Percentiles rank a stretch among this genome's conserved stretches.
These are phyloP conservation scores for Saccharum hybrid DNA, from an alignment of 202 grass and related monocot genomes.

Conservation along the genomic window DNA sequence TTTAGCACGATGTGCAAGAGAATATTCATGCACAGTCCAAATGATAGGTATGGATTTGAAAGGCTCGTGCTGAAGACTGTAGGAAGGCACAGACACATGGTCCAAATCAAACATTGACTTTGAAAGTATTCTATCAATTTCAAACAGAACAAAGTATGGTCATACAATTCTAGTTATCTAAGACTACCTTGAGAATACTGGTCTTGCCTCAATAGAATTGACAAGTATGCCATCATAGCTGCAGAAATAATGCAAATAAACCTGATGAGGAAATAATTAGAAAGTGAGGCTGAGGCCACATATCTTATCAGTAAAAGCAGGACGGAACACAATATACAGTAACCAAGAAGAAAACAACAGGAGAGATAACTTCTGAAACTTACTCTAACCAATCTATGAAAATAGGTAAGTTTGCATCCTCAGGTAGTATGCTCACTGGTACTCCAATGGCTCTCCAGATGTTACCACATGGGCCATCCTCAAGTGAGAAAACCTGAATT, in stretches of 20 bases:
- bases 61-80: conserved; percentile 95
- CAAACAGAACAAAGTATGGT: not conserved
- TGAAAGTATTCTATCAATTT: conserved; percentile 23
- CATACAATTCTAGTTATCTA: conserved; percentile 37
- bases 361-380: conserved; percentile 51
- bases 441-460: conserved; percentile 72
- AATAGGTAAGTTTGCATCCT: conserved; percentile 35
- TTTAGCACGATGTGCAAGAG: conserved; percentile 62
- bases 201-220: conserved; percentile 84
- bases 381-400: conserved; percentile 92
- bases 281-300: conserved; percentile 47
- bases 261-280: conserved; percentile 62
- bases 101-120: conserved; percentile 50
- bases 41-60: conserved; percentile 97
- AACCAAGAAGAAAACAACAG: conserved; percentile 18
- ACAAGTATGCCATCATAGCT: conserved; percentile 92
- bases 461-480: conserved; percentile 65
- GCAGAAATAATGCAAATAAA: conserved; percentile 86
- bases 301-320: conserved; percentile 31
- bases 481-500: conserved; percentile 85
- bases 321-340: not conserved
- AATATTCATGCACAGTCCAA: conserved; percentile 87
- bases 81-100: conserved; percentile 39
- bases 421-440: conserved; percentile 58
- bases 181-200: conserved; percentile 79